Percentiles rank a stretch among this genome's conserved stretches.
Conservation (phyloP, 2,329 filamentous ascomycete species). For the Drechslera avenae region DNA sequence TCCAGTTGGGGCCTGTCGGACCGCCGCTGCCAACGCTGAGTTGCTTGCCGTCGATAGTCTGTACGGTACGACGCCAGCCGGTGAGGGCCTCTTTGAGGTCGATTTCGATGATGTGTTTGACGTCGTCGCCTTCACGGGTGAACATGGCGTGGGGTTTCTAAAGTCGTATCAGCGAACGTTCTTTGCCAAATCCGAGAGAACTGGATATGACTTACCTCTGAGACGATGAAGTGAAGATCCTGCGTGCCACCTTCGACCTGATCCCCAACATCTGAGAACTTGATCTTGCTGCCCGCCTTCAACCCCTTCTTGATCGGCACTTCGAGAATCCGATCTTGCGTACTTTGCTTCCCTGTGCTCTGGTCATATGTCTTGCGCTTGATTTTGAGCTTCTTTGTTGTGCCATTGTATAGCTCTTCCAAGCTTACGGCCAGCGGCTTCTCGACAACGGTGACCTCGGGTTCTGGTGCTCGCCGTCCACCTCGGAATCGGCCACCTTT, state of each 20-base stretch:
- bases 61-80: constrained; percentile 89
- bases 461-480: constrained; percentile 61
- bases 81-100: constrained; percentile 92
- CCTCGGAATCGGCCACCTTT: constrained; percentile 46
- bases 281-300: constrained; percentile 98
- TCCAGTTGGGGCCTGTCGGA: constrained; percentile 82
- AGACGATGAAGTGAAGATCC: constrained; percentile 91
- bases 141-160: constrained; percentile 88
- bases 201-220: constrained; percentile 70
- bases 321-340: constrained; percentile 87
- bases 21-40: constrained; percentile 78
- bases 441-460: constrained; percentile 90
- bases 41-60: constrained; percentile 90
- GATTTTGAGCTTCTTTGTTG: constrained; percentile 97
- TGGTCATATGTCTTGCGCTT: constrained; percentile 93
- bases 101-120: constrained; percentile 78
- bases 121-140: constrained; percentile 85
- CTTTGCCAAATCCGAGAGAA: background rate
- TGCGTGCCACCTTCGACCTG: constrained; percentile 96
- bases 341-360: constrained; percentile 77
- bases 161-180: constrained; percentile 25
- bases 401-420: constrained; percentile 86
- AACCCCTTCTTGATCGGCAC: constrained; percentile 94
- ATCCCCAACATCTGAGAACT: constrained; percentile 96
- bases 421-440: constrained; percentile 78